Percentiles rank a stretch among this genome's conserved stretches.
Conservation (phyloP, 2,329 filamentous ascomycete genomes). For the Geosmithia putterillii region DNA sequence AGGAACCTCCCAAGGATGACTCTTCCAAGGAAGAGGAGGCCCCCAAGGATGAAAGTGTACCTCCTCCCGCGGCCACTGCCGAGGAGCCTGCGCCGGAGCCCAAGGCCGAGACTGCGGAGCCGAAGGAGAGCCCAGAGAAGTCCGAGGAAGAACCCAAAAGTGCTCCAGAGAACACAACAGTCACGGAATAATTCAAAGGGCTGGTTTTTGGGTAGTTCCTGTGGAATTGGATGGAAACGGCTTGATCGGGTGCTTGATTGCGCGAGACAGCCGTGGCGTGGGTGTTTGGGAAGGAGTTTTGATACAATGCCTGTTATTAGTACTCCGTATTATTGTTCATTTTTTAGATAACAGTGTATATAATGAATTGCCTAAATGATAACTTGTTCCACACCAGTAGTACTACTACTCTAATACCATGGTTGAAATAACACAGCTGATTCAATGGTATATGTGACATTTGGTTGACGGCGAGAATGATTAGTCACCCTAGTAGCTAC, state of each 20-base stretch:
- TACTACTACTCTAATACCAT: too few species aligned
- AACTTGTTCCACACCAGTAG: too few species aligned
- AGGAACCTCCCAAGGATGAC: not conserved
- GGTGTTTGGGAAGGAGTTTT: not conserved
- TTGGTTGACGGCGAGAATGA: not conserved
- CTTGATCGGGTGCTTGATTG: not conserved
- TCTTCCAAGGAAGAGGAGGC: not conserved
- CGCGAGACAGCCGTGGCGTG: not conserved
- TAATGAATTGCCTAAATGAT: too few species aligned
- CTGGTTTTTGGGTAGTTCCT: not conserved
- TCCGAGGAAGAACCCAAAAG: not conserved
- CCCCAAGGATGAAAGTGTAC: not conserved
- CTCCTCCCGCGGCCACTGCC: not conserved
- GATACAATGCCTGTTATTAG: not conserved
- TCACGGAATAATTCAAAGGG: not conserved
- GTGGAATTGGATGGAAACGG: not conserved
- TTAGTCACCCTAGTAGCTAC: not conserved
- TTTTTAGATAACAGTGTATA: not conserved
- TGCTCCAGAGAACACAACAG: not conserved
- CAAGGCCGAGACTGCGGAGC: not conserved
- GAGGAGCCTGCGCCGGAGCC: constrained; percentile 3
- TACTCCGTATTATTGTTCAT: not conserved
- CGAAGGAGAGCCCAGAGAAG: not conserved
- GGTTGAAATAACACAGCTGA: not conserved
- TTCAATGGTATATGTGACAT: not conserved